These are phyloP conservation scores for Aspergillus intermedius DNA, from an alignment of 2,329 filamentous ascomycete species.

Conservation along the genomic window DNA sequence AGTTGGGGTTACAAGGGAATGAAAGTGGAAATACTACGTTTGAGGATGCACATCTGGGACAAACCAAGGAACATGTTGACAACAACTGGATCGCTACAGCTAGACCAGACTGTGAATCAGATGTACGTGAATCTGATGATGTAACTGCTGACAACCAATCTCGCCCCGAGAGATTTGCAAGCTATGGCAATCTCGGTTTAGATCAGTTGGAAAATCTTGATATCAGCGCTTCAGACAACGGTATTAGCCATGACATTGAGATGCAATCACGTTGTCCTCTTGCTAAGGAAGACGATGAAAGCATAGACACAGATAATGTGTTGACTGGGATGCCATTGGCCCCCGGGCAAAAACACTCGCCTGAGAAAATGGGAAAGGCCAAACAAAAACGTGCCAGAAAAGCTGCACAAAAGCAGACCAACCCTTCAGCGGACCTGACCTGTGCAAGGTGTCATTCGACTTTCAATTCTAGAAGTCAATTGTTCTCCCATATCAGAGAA, in stretches of 20 bases:
- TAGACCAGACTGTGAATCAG: neutral
- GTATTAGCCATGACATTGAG: constrained; percentile 36
- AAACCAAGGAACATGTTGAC: neutral
- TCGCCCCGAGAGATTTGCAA: neutral
- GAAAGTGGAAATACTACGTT: neutral
- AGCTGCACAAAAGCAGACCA: constrained; percentile 31
- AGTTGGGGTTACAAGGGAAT: constrained; percentile 25
- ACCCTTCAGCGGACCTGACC: constrained; percentile 45
- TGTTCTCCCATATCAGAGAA: constrained; percentile 68
- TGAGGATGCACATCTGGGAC: neutral
- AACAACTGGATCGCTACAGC: neutral
- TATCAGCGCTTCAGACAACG: constrained; percentile 10
- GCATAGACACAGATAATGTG: neutral
- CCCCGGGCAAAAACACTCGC: constrained; percentile 14
- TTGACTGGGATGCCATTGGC: constrained; percentile 5
- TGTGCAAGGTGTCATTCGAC: constrained; percentile 72
- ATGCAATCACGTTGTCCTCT: no score
- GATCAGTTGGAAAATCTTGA: neutral
- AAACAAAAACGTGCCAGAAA: constrained; percentile 49
- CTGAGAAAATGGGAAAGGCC: constrained; percentile 43
- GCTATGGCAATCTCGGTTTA: neutral
- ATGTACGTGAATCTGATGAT: neutral
- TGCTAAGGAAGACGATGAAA: constrained; percentile 2
- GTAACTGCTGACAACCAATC: neutral
- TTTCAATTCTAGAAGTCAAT: constrained; percentile 66